Percentiles rank a stretch among this genome's conserved stretches.
Evolutionary conservation across 2,329 filamentous ascomycete species (phyloP).

Genomic region (Aspergillus arachidicola): DNA sequence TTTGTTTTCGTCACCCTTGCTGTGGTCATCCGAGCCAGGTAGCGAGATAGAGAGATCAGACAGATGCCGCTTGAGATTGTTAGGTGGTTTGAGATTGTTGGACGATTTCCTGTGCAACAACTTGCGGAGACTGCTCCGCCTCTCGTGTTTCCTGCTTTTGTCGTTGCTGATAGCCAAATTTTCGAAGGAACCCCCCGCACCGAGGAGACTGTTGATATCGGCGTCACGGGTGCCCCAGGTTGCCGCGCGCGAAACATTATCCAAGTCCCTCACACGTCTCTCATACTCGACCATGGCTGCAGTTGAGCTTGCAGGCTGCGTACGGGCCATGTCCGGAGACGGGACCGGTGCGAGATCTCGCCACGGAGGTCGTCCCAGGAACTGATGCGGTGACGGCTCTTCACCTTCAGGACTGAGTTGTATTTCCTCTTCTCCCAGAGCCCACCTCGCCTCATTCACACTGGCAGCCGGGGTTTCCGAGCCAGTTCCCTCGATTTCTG

Average conservation of each 20-base stretch:
- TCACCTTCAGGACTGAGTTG: constrained; percentile 25
- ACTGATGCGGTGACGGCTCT: constrained; percentile 40
- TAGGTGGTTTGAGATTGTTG: constrained; percentile 41
- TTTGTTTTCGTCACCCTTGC: constrained; percentile 22
- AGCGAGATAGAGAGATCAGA: constrained; percentile 34
- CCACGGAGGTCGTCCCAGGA: constrained; percentile 51
- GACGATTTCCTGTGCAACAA: constrained; percentile 45
- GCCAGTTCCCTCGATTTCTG: constrained; percentile 26
- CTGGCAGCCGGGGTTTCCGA: constrained; percentile 32
- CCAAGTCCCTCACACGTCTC: constrained; percentile 53
- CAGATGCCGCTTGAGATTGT: constrained; percentile 48
- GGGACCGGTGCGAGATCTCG: constrained; percentile 45
- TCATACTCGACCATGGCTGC: constrained; percentile 58
- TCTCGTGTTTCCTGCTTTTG: constrained; percentile 45
- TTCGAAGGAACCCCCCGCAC: constrained; percentile 48
- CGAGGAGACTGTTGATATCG: constrained; percentile 52
- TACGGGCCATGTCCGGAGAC: constrained; percentile 30
- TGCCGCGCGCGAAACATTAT: constrained; percentile 57
- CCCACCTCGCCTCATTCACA: constrained; percentile 26
- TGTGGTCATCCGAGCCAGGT: constrained; percentile 29
- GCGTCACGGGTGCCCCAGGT: constrained; percentile 59
- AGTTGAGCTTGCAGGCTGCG: constrained; percentile 56
- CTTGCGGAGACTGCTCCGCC: constrained; percentile 51
- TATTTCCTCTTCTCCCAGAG: constrained; percentile 24
- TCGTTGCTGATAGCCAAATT: constrained; percentile 39